Percentiles rank a stretch among this genome's conserved stretches.
These are phyloP conservation scores for Trichodelitschia bisporula DNA, from an alignment of 495 filamentous ascomycete species.

Conservation along the genomic window DNA sequence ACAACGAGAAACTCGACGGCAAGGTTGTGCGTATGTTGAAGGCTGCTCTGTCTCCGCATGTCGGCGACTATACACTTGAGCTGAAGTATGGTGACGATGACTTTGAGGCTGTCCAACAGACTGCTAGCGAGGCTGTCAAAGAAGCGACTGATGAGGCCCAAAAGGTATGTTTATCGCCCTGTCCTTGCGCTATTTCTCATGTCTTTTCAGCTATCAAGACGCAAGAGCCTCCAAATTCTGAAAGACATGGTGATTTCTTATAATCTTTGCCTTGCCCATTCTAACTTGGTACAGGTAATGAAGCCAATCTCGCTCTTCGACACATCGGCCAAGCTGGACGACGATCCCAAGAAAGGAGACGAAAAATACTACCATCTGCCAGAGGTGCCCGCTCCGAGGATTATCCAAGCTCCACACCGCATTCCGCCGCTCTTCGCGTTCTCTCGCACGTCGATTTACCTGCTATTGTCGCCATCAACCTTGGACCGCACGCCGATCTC, in stretches of 20 bases:
- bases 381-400: slow-evolving; percentile 21
- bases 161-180: slow-evolving; percentile 1
- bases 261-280: too few relatives aligned
- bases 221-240: too few relatives aligned
- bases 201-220: too few relatives aligned
- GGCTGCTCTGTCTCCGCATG: slow-evolving; percentile 33
- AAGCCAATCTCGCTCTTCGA: slow-evolving; percentile 36
- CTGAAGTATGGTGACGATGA: slow-evolving; percentile 28
- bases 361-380: slow-evolving; percentile 23
- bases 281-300: slow-evolving; percentile 6
- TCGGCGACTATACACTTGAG: slow-evolving; percentile 32
- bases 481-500: slow-evolving; percentile 23
- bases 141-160: slow-evolving; percentile 1
- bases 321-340: slow-evolving; percentile 13
- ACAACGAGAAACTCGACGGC: slow-evolving; percentile 30
- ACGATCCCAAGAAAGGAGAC: slow-evolving; percentile 11
- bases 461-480: slow-evolving; percentile 28
- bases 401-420: slow-evolving; percentile 33
- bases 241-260: too few relatives aligned
- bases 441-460: slow-evolving; percentile 34
- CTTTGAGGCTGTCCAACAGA: slow-evolving; percentile 12
- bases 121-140: slow-evolving; percentile 1
- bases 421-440: slow-evolving; percentile 42
- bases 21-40: slow-evolving; percentile 52
- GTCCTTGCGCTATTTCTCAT: too few relatives aligned